Conservation (phyloP, 2,329 filamentous ascomycete species). For the Colletotrichum abscissum region DNA sequence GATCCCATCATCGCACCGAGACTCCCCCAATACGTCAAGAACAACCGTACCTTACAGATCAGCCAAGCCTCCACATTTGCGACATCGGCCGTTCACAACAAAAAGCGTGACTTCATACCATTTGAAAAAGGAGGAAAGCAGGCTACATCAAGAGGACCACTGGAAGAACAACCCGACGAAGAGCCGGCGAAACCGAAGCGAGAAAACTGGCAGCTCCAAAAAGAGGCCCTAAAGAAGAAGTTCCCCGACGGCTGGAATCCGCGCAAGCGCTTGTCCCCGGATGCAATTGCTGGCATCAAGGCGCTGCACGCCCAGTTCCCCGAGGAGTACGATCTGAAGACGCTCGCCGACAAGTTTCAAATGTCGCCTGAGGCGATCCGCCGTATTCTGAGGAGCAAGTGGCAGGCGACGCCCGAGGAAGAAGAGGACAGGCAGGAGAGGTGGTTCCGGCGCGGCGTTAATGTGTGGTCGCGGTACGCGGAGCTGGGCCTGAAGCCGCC, state of each 20-base stretch:
- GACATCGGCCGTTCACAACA: not conserved
- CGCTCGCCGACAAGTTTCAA: constrained; percentile 82
- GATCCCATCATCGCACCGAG: constrained; percentile 21
- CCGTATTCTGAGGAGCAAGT: constrained; percentile 85
- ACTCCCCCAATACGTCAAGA: constrained; percentile 3
- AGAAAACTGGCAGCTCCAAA: constrained; percentile 80
- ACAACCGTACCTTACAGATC: not conserved
- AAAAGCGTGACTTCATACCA: constrained; percentile 35
- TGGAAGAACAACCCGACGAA: constrained; percentile 30
- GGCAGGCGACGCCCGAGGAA: constrained; percentile 70
- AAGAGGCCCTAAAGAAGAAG: constrained; percentile 79
- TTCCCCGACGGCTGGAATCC: constrained; percentile 87
- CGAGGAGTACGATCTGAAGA: constrained; percentile 77
- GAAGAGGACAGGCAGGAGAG: constrained; percentile 67
- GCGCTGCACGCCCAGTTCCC: constrained; percentile 84
- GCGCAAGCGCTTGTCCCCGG: constrained; percentile 87
- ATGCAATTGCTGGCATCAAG: constrained; percentile 90
- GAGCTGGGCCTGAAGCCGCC: constrained; percentile 72
- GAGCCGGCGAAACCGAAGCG: constrained; percentile 38
- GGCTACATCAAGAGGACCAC: not conserved
- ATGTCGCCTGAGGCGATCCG: constrained; percentile 90
- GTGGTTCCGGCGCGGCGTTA: constrained; percentile 71
- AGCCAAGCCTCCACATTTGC: not conserved
- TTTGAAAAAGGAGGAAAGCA: constrained; percentile 22
- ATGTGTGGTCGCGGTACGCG: constrained; percentile 69